Conservation (phyloP, 495 filamentous ascomycete species). For the Podospora fimiseda region DNA sequence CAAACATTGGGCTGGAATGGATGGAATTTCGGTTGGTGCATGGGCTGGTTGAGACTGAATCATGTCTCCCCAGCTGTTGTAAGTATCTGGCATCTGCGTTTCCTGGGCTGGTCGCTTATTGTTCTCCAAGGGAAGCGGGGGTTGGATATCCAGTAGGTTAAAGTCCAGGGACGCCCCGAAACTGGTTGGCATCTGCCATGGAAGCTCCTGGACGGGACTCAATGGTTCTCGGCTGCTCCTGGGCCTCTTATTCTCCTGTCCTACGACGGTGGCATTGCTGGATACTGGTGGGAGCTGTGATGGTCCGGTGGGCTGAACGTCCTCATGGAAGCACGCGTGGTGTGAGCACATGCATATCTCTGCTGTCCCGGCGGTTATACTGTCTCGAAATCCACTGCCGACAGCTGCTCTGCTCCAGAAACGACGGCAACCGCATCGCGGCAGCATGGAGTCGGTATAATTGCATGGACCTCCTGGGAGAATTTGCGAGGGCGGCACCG, state of each 20-base stretch:
- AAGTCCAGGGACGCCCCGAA: conserved; percentile 31
- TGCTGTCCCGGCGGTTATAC: conserved; percentile 22
- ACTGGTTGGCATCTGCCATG: conserved; percentile 27
- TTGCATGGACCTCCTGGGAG: conserved; percentile 56
- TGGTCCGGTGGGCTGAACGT: conserved; percentile 25
- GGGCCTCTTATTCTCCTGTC: conserved; percentile 43
- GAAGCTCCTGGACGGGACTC: conserved; percentile 39
- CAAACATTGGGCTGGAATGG: conserved; percentile 48
- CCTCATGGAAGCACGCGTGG: conserved; percentile 66
- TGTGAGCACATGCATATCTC: conserved; percentile 63
- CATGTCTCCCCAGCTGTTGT: conserved; percentile 38
- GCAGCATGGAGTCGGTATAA: conserved; percentile 48
- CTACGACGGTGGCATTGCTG: conserved; percentile 16
- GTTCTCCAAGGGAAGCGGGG: conserved; percentile 14
- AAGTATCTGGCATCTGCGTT: conserved; percentile 44
- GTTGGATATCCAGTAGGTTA: conserved; percentile 23
- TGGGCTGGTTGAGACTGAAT: conserved; percentile 31
- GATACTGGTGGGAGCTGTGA: conserved; percentile 10
- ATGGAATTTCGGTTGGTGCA: conserved; percentile 32
- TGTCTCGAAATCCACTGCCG: conserved; percentile 13
- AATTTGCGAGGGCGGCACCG: conserved; percentile 14
- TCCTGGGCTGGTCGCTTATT: conserved; percentile 20
- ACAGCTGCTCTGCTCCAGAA: conserved; percentile 51
- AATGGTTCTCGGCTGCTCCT: conserved; percentile 34
- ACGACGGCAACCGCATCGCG: conserved; percentile 58